A percentile compares a stretch with the other conserved stretches of the same genome.
Evolutionary conservation across 2,329 filamentous ascomycete genomes (phyloP).

Genomic region (Hypoxylon sp.): DNA sequence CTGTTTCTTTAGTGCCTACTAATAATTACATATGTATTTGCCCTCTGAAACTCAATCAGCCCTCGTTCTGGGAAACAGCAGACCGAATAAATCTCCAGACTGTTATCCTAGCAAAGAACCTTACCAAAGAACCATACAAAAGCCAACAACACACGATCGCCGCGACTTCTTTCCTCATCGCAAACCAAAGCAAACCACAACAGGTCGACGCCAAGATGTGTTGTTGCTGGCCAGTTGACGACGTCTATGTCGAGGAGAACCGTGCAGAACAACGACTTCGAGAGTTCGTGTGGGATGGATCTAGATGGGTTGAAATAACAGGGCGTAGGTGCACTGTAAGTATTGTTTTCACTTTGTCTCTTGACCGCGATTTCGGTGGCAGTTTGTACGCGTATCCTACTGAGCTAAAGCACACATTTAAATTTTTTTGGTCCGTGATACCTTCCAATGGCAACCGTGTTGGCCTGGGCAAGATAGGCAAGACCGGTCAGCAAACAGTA

Average conservation of each 20-base stretch:
- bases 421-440: not conserved
- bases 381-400: constrained; percentile 9
- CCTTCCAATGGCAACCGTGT: not conserved
- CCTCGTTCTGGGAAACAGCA: not conserved
- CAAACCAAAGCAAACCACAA: not conserved
- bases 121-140: too few relatives aligned
- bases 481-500: constrained; percentile 5
- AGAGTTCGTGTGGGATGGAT: constrained; percentile 53
- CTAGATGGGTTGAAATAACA: constrained; percentile 47
- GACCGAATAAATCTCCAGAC: not conserved
- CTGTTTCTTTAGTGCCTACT: constrained; percentile 10
- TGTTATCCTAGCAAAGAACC: not conserved
- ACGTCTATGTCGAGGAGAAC: constrained; percentile 64
- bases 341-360: constrained; percentile 18
- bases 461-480: not conserved
- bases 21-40: not conserved
- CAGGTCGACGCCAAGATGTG: constrained; percentile 60
- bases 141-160: not conserved
- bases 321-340: constrained; percentile 45
- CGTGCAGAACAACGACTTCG: constrained; percentile 35
- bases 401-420: not conserved
- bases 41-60: not conserved
- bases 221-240: constrained; percentile 67
- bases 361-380: not conserved
- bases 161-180: not conserved